A percentile compares a stretch with the other conserved stretches of the same genome.
phyloP scores from a whole-genome alignment of 1,284 basidiomycete genomes.

The Phylloboletellus chloephorus region DNA sequence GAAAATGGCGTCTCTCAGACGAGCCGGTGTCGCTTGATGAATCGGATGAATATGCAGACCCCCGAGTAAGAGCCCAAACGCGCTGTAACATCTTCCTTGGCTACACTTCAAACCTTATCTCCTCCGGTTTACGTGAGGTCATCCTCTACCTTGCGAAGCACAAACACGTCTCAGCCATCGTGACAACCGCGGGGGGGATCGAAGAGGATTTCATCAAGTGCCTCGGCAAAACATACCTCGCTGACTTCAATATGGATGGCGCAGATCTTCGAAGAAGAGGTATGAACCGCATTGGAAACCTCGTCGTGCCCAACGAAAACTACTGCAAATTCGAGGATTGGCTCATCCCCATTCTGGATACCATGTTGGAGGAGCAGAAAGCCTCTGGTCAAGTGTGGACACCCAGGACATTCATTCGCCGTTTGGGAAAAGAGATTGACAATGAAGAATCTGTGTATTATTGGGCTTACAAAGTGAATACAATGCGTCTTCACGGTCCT shows the following conservation, averaged over 20 bases:
- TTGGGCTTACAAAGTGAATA: slow-evolving; percentile 95
- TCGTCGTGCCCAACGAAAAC: slow-evolving; percentile 97
- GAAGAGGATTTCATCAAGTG: slow-evolving; percentile 99
- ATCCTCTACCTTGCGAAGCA: slow-evolving; percentile 93
- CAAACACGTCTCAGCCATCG: slow-evolving; percentile 84
- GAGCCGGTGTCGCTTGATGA: slow-evolving; percentile 68
- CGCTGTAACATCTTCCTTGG: slow-evolving; percentile 91
- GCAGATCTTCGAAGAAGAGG: slow-evolving; percentile 82
- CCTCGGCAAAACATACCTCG: slow-evolving; percentile 91
- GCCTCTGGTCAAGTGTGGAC: slow-evolving; percentile 77
- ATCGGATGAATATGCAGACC: slow-evolving; percentile 55
- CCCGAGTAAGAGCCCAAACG: slow-evolving; percentile 59
- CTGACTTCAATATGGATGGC: slow-evolving; percentile 90
- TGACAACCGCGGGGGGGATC: slow-evolving; percentile 97
- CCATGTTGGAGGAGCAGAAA: slow-evolving; percentile 88
- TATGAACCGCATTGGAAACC: slow-evolving; percentile 97
- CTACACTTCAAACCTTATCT: slow-evolving; percentile 98
- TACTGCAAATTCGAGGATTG: slow-evolving; percentile 99
- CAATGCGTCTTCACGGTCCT: slow-evolving; percentile 17
- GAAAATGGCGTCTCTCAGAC: slow-evolving; percentile 79
- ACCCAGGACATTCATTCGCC: slow-evolving; percentile 88
- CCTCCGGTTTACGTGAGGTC: slow-evolving; percentile 92
- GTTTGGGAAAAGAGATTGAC: slow-evolving; percentile 94
- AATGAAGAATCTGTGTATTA: slow-evolving; percentile 97
- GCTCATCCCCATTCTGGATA: slow-evolving; percentile 91